Evolutionary conservation across 192 early-diverging fungal genomes (phyloP), one percentile per base, ranked within the genome.

Genomic region (Podila verticillata): DNA sequence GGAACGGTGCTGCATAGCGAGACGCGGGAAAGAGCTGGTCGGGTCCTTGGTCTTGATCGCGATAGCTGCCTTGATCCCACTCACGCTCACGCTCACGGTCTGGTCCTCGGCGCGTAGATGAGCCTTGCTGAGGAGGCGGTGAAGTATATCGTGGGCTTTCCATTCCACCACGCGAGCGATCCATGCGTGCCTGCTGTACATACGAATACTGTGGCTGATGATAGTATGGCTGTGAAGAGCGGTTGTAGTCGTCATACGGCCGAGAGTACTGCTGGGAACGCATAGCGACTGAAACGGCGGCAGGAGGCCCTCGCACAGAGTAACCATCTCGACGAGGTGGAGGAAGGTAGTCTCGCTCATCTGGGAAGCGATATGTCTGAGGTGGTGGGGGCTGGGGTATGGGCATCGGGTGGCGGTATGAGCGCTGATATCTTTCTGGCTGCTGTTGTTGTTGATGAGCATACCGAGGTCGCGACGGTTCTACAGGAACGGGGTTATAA

Each of bases 1-100:
- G n/a, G 48, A 72, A 80, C 2, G 77, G 77, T 5, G 77, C 77
- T 22, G 77, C 77, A 59, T 80, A 80, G 10, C 77, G 65, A 1
- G 77, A 80, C 19, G 70, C 77, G 5, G 77, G 77, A 58, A 72
- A 80, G 26, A 80, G 57, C 3, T 34, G 26, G 29, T 69, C 67
- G 12, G 66, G 57, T 31, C 63, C 9, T 54, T 36, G 57, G 13
- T 66, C 66, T 15, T 34, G 39, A 13, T 68, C 63, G 10, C 48
- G 44, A 35, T 58, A 30, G 19, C 30, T 54, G 34, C 48, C n/a
- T 0, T 22, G 22, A 17, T 68, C 31, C 24, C 66, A 26, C 12
- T 35, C 57, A 9, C 39, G 32, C n/a, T 61, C 44, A 7, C 28
- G 24, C 8, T 34, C 30, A 29, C 60, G 65, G 1, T 67, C 51